Evolutionary conservation across 2,329 filamentous ascomycete species (phyloP), one percentile per base, ranked within the genome.

Genomic region (Xylaria arbuscula): DNA sequence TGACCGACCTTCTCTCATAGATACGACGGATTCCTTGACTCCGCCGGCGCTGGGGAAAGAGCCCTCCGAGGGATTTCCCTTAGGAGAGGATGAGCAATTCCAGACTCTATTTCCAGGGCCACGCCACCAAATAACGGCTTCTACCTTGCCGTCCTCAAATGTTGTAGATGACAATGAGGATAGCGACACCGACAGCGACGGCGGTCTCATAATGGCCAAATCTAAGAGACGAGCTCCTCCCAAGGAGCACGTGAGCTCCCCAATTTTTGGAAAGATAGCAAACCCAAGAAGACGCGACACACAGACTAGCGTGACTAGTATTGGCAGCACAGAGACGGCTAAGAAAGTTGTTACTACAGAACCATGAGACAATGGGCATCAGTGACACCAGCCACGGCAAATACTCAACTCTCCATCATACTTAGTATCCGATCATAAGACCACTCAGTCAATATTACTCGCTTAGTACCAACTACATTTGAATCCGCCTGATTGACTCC

Each of bases 321-420:
- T 87, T 34, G 86, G 85, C 38, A 90, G 88, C 75, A 89, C 87
- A 1, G 88, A 90, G 72, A 90, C 88, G 51, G 88, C 88, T 47
- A 90, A 89, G 80, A 89, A 88, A 76, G 76, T 88, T 19, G 70
- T 80, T 47, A 74, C 63, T 82, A 58, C 77, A 80, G 68, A 78
- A 78, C 68, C 80, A 78, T 70, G 32, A 67, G 61, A 48, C 40
- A 22, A 10, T 42, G n/a, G 40, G 8, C 24, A 40, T 56, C 9
- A 2, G n/a, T 40, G 48, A 45, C 36, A 24, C 10, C 3, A 54
- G 40, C 15, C 32, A 53, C 40, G 7, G 28, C 10, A 54, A 17
- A 48, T 15, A 9, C 11, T 45, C 36, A 19, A 36, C 40, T 55
- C 17, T 54, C 34, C 8, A 36, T 32, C n/a, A 56, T 13, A 61